Evolutionary conservation across 2,329 filamentous ascomycete genomes (phyloP), one percentile per base, ranked within the genome.

Genomic region (Beauveria brongniartii): DNA sequence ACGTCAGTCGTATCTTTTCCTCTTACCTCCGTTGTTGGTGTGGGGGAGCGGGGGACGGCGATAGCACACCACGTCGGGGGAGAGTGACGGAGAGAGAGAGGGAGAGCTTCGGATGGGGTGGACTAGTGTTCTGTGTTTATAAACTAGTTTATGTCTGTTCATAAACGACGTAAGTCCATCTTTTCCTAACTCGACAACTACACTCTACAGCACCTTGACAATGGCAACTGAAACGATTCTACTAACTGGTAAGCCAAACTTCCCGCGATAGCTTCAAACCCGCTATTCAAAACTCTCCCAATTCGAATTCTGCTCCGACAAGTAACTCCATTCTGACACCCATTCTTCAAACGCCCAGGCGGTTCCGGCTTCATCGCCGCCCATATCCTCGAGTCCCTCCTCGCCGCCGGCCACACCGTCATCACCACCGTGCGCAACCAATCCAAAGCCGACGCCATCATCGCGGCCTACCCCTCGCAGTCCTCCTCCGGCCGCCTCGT

Each of bases 391-490:
- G 77, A 83, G 55, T 76, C 80, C 63, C 80, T 85, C 28, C 74
- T 84, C 54, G 69, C 76, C 64, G 71, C 75, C 63, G 78, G 78
- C 61, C 76, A 84, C 70, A 71, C 73, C 24, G 80, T 84, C 51
- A 74, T 84, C 63, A 83, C 81, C 43, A 85, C 82, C 1, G 81
- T 84, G 58, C 79, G 82, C 51, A 78, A 76, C 51, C 76, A 83
- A 64, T 74, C 77, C 52, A 84, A 85, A 68, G 82, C 82, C 20
- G 65, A 75, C 50, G 77, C 76, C 65, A 80, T 85, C 63, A 77
- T 77, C 52, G 72, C 75, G 56, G 78, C 80, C 10, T 76, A 83
- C 68, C 68, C 67, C 34, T 37, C 62, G 74, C 77, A 16, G 50
- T 48, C 41, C 34, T 28, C 58, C 28, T 40, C 50, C 12, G 26